A percentile compares a stretch with the other conserved stretches of the same genome.
Conservation (phyloP, 73 alveolate genomes). For the Paramecium bursaria region DNA sequence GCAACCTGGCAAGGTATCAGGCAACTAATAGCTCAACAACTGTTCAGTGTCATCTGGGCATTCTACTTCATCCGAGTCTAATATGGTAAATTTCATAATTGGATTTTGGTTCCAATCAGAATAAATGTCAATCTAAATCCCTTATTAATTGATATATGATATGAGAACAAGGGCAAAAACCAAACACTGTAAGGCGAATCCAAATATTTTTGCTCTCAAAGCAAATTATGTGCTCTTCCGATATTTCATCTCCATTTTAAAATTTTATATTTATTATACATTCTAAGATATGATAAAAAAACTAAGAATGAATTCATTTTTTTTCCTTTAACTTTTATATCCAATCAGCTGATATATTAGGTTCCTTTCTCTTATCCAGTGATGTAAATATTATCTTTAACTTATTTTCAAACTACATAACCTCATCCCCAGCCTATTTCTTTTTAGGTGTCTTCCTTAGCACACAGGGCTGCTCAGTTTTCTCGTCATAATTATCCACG, state of each 20-base stretch:
- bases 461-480: no score
- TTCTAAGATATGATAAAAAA: no score
- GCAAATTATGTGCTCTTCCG: conserved; percentile 44
- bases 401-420: no score
- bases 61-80: background rate
- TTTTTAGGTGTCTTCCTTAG: no score
- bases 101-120: conserved; percentile 17
- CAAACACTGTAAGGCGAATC: background rate
- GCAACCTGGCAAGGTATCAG: conserved; percentile 16
- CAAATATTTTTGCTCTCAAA: conserved; percentile 4
- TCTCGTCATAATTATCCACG: no score
- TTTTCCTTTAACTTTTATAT: no score
- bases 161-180: background rate
- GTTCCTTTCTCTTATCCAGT: no score
- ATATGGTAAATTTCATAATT: background rate
- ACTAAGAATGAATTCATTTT: no score
- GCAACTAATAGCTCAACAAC: background rate
- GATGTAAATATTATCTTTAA: no score
- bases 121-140: conserved; percentile 1
- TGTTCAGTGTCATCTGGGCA: background rate
- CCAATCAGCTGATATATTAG: no score
- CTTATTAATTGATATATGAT: conserved; percentile 21
- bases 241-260: conserved; percentile 8
- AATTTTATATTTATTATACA: background rate
- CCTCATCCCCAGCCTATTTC: no score